Percentiles rank a stretch among this genome's conserved stretches.
These are phyloP conservation scores for Coemansia sp. DNA, from an alignment of 192 early-diverging fungal species.

Conservation along the genomic window DNA sequence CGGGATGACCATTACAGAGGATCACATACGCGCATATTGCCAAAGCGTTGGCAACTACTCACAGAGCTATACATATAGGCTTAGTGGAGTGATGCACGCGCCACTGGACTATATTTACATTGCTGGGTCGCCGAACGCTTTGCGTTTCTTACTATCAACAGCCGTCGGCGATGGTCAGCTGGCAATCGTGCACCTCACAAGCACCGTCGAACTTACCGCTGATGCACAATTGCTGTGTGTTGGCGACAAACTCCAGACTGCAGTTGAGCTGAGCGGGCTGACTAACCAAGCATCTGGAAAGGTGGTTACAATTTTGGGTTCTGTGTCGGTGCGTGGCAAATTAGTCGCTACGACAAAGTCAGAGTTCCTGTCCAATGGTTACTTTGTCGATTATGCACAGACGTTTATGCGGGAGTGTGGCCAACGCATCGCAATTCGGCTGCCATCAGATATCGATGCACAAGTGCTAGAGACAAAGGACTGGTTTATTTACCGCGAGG, in stretches of 20 bases:
- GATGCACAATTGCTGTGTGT: conserved; percentile 59
- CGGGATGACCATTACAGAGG: conserved; percentile 7
- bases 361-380: conserved; percentile 78
- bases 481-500: conserved; percentile 66
- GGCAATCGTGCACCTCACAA: conserved; percentile 81
- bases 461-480: conserved; percentile 76
- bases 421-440: conserved; percentile 64
- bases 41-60: conserved; percentile 20
- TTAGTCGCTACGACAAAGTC: conserved; percentile 49
- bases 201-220: conserved; percentile 72
- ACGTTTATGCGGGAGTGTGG: conserved; percentile 70
- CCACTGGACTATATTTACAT: conserved; percentile 4
- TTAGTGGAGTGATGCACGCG: too few relatives aligned
- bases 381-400: conserved; percentile 68
- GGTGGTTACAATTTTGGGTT: conserved; percentile 49
- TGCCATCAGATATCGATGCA: conserved; percentile 68
- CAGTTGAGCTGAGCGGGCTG: too few relatives aligned
- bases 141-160: too few relatives aligned
- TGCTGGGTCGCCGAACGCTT: too few relatives aligned
- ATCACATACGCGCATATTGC: conserved; percentile 4
- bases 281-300: conserved; percentile 85
- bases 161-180: too few relatives aligned
- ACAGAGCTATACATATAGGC: too few relatives aligned
- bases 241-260: conserved; percentile 73
- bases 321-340: background rate